Evolutionary conservation across 345 rosid genomes (phyloP), one percentile per base, ranked within the genome.

Genomic region (Lepidium didymum): DNA sequence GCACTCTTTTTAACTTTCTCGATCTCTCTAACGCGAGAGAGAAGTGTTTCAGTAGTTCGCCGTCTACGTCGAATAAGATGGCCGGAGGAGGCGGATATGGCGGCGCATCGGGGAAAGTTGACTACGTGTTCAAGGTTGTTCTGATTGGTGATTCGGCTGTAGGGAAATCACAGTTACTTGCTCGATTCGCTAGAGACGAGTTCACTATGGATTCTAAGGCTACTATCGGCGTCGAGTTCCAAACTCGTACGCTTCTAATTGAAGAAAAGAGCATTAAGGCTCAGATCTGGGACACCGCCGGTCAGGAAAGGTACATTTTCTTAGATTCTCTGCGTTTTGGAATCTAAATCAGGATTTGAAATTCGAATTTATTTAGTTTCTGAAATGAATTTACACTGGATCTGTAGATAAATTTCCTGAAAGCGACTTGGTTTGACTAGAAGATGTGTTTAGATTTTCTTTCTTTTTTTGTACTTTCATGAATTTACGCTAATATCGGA

Each of bases 271-370:
- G 85, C 64, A 83, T 92, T 29, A 90, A 92, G 78, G 98, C 97
- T 61, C 98, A 92, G 97, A 90, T 92, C 97, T 92, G 98, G 98
- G 98, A 92, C 64, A 92, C 98, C 64, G 98, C 97, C 62, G 98
- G 97, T 13, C 96, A 93, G 71, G 98, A 92, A 79, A 77, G 93
- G 93, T 87, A 57, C 46, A 31, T 1, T 37, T 40, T 27, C 41
- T 31, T 16, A 10, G 31, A 14, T 15, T 42, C 46, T 41, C 50
- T 29, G 11, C 27, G 36, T 25, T 23, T 58, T 40, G 34, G 12
- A 19, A 46, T 46, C 52, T 18, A 4, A 46, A 46, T 46, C 27
- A 10, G 13, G 5, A 44, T 8, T 31, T 33, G 5, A 3, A 54
- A 31, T 18, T 67, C 4, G 15, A 34, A 4, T 9, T 14, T 35